Evolutionary conservation across 805 yeast species (phyloP).

Genomic region (Pichia phayaonensis): DNA sequence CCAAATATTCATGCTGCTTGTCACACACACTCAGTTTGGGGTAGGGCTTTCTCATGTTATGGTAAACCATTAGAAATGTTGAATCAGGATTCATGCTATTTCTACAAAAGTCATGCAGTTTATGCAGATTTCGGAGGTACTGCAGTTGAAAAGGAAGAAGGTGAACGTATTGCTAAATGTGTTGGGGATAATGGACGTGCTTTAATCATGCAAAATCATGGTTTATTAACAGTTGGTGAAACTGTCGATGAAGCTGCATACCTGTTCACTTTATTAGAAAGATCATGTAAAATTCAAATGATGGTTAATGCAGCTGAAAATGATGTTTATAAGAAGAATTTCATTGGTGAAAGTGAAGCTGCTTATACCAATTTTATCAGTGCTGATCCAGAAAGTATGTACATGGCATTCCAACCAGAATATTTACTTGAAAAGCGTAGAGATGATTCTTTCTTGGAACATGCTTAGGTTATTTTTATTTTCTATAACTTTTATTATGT

Average conservation of each 20-base stretch:
- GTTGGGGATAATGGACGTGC: conserved; percentile 51
- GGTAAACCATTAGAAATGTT: conserved; percentile 68
- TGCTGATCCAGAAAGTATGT: conserved; percentile 61
- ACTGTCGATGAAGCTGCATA: conserved; percentile 60
- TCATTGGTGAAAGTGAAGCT: conserved; percentile 57
- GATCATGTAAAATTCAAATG: conserved; percentile 56
- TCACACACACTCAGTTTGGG: conserved; percentile 59
- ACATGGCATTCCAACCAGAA: conserved; percentile 70
- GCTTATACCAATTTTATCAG: conserved; percentile 52
- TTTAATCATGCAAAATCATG: conserved; percentile 59
- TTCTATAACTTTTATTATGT: no score
- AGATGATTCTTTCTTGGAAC: conserved; percentile 4
- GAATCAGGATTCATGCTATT: conserved; percentile 66
- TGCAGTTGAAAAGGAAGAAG: conserved; percentile 60
- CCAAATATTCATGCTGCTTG: conserved; percentile 68
- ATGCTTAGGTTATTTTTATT: background rate
- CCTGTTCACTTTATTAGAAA: conserved; percentile 54
- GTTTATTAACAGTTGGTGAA: conserved; percentile 58
- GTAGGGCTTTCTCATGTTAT: conserved; percentile 58
- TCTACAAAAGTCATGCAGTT: conserved; percentile 59
- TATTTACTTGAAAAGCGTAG: conserved; percentile 37
- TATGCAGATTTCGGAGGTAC: conserved; percentile 71
- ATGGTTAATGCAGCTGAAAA: conserved; percentile 46
- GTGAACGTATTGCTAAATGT: conserved; percentile 50
- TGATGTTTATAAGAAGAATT: conserved; percentile 31